phyloP scores from a whole-genome alignment of 345 rosid genomes.

The Cardamine occulta region DNA sequence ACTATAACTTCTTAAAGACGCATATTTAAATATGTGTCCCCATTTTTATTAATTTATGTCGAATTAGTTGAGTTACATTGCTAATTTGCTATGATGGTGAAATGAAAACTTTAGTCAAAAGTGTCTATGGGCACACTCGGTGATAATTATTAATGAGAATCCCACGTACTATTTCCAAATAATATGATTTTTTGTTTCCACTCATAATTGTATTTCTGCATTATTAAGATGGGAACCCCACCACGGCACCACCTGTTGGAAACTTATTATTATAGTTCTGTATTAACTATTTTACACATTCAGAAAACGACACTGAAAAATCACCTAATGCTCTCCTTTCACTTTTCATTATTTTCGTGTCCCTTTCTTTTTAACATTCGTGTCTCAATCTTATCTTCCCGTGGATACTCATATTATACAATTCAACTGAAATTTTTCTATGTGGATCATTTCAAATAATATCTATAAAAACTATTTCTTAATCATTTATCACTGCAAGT shows the following conservation, averaged over 20 bases:
- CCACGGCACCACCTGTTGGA: neutral
- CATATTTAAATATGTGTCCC: neutral
- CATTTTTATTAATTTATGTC: neutral
- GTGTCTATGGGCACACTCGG: neutral
- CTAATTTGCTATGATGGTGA: neutral
- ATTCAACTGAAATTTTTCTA: neutral
- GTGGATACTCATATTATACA: neutral
- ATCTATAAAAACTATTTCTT: neutral
- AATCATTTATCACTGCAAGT: neutral
- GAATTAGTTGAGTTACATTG: neutral
- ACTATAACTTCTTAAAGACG: neutral
- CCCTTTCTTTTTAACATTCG: neutral
- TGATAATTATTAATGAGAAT: neutral
- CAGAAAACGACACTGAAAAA: neutral
- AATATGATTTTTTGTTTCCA: neutral
- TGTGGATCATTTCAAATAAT: neutral
- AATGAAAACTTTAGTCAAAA: neutral
- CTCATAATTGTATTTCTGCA: neutral
- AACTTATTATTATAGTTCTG: no score
- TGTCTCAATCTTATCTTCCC: slow-evolving; percentile 2
- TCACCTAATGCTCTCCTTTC: neutral
- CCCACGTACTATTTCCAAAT: neutral
- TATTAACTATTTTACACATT: neutral
- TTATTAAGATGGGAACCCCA: neutral
- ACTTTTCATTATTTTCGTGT: neutral